Conservation (phyloP, 805 yeast species). For the Saccharomycopsis schoenii region DNA sequence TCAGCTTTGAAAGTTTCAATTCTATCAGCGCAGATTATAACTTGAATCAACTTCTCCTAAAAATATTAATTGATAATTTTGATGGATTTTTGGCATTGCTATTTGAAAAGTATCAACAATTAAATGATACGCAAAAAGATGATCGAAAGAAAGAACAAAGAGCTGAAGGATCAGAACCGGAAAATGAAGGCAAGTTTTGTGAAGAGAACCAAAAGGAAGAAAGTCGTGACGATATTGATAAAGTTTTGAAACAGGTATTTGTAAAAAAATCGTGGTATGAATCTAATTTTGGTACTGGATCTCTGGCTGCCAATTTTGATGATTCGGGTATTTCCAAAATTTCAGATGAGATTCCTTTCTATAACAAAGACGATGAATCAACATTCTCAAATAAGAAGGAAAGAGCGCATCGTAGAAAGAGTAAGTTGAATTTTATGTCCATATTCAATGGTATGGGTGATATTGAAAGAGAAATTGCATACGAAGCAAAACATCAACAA, state of each 20-base stretch:
- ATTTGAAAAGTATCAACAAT: neutral
- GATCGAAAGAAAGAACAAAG: too few species aligned
- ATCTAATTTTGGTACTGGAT: neutral
- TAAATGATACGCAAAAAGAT: neutral
- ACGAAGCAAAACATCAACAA: neutral
- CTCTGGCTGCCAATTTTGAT: neutral
- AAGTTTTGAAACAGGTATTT: neutral
- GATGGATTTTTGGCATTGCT: constrained; percentile 7
- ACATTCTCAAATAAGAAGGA: neutral
- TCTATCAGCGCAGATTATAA: constrained; percentile 16
- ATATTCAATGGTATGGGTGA: neutral
- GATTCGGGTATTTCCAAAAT: neutral
- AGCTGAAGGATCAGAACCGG: neutral
- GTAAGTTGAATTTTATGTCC: neutral
- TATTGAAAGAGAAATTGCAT: neutral
- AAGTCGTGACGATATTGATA: neutral
- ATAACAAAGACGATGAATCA: neutral
- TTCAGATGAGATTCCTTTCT: neutral
- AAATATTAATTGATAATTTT: constrained; percentile 15
- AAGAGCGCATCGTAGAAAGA: neutral
- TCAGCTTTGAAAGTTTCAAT: constrained; percentile 16
- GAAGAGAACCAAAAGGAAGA: neutral
- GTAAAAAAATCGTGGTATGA: neutral
- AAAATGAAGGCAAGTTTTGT: neutral
- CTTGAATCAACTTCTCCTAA: constrained; percentile 13